Conservation (phyloP, 1,139 yeast species). For the Saccharomyces hybrid region DNA sequence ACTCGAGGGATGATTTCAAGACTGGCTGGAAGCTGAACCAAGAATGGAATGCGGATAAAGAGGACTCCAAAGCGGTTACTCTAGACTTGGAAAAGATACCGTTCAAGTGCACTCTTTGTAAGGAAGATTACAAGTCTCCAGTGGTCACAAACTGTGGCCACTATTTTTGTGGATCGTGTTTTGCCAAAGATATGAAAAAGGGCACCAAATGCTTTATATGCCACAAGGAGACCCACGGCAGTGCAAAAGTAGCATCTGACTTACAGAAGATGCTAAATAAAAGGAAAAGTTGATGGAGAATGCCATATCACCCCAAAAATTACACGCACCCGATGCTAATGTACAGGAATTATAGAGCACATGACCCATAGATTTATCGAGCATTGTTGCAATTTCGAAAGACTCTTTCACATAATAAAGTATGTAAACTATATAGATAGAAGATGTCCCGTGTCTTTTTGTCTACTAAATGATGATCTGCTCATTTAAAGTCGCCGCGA, state of each 20-base stretch:
- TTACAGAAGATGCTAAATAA: slow-evolving; percentile 9
- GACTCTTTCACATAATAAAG: neutral
- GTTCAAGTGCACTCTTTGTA: slow-evolving; percentile 59
- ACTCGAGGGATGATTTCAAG: slow-evolving; percentile 77
- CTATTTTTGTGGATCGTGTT: slow-evolving; percentile 59
- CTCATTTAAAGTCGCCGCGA: neutral
- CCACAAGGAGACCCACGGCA: slow-evolving; percentile 49
- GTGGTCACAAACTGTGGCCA: slow-evolving; percentile 61
- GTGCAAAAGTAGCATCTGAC: slow-evolving; percentile 27
- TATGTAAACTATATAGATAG: neutral
- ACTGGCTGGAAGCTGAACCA: slow-evolving; percentile 60
- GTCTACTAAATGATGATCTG: neutral
- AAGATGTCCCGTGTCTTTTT: neutral
- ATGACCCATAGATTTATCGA: neutral
- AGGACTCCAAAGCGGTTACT: slow-evolving; percentile 6
- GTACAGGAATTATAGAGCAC: neutral
- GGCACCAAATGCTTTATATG: slow-evolving; percentile 51
- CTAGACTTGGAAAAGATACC: slow-evolving; percentile 37
- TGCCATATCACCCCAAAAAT: neutral
- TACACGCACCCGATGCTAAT: neutral
- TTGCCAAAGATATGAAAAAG: slow-evolving; percentile 42
- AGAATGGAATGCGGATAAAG: slow-evolving; percentile 56
- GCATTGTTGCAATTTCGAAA: neutral
- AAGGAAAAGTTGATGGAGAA: neutral
- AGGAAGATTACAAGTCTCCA: slow-evolving; percentile 47